A percentile compares a stretch with the other conserved stretches of the same genome.
Evolutionary conservation across 2,329 filamentous ascomycete genomes (phyloP).

Genomic region (Myotisia sp.): DNA sequence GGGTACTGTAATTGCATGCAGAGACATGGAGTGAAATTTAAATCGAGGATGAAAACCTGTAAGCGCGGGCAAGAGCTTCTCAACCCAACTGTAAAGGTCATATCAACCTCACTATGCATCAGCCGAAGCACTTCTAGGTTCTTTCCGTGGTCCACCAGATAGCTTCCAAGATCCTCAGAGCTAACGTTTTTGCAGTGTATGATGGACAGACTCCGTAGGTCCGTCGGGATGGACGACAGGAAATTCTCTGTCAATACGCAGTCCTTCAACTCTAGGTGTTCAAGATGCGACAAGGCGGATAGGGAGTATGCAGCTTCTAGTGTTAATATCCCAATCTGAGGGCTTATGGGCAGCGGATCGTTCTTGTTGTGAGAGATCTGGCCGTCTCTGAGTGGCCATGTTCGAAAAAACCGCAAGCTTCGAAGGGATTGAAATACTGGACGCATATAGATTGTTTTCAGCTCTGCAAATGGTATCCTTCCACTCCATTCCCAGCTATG

Average conservation of each 20-base stretch:
- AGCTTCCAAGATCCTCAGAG: slow-evolving; percentile 50
- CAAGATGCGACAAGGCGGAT: slow-evolving; percentile 48
- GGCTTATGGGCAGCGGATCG: slow-evolving; percentile 8
- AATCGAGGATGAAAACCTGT: slow-evolving; percentile 57
- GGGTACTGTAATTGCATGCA: slow-evolving; percentile 50
- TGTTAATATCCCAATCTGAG: neutral
- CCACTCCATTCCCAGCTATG: slow-evolving; percentile 44
- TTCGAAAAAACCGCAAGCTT: slow-evolving; percentile 25
- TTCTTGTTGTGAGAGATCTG: too few species aligned
- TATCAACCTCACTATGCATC: slow-evolving; percentile 62
- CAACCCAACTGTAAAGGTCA: slow-evolving; percentile 58
- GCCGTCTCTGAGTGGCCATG: slow-evolving; percentile 11
- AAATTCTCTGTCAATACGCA: slow-evolving; percentile 56
- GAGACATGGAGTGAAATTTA: slow-evolving; percentile 40
- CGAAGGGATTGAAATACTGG: slow-evolving; percentile 38
- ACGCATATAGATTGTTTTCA: slow-evolving; percentile 41
- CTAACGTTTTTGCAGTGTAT: slow-evolving; percentile 65
- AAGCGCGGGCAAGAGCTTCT: slow-evolving; percentile 55
- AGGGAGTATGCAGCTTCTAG: slow-evolving; percentile 32
- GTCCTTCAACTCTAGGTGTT: slow-evolving; percentile 57
- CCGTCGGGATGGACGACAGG: slow-evolving; percentile 52
- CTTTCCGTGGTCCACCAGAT: slow-evolving; percentile 52
- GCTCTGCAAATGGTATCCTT: slow-evolving; percentile 32
- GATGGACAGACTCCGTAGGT: slow-evolving; percentile 54
- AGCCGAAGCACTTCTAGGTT: slow-evolving; percentile 55